A percentile compares a stretch with the other conserved stretches of the same genome.
phyloP scores from a whole-genome alignment of 768 basidiomycete genomes.

The Serendipita sp. region DNA sequence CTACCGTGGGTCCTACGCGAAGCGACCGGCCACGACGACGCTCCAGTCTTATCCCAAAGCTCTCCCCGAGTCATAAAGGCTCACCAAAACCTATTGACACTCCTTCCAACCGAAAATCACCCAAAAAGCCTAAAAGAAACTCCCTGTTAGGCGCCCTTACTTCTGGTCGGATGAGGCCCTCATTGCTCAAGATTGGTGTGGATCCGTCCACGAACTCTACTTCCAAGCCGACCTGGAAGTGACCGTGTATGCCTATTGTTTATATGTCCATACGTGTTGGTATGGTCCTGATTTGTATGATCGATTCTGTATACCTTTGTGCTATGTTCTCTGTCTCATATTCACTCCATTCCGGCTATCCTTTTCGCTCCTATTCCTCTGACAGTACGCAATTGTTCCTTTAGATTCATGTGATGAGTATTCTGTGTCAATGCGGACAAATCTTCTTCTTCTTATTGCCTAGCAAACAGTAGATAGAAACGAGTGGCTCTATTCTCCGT shows the following conservation, averaged over 20 bases:
- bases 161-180: not conserved
- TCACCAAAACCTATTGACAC: constrained; percentile 4
- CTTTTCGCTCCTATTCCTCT: too few species aligned
- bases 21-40: constrained; percentile 55
- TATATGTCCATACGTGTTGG: too few species aligned
- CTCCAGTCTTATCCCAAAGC: constrained; percentile 67
- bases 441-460: too few species aligned
- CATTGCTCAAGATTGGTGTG: not conserved
- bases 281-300: too few species aligned
- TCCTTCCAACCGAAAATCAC: constrained; percentile 9
- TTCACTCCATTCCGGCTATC: too few species aligned
- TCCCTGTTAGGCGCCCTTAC: constrained; percentile 3
- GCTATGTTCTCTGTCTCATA: too few species aligned
- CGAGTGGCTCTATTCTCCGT: not conserved
- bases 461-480: too few species aligned
- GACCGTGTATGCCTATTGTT: not conserved
- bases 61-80: constrained; percentile 26
- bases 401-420: too few species aligned
- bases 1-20: constrained; percentile 61
- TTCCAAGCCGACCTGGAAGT: not conserved
- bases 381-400: too few species aligned
- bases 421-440: too few species aligned
- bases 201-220: not conserved
- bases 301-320: too few species aligned
- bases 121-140: constrained; percentile 6